phyloP scores from a whole-genome alignment of 805 yeast species.

The Candida silvatica region DNA sequence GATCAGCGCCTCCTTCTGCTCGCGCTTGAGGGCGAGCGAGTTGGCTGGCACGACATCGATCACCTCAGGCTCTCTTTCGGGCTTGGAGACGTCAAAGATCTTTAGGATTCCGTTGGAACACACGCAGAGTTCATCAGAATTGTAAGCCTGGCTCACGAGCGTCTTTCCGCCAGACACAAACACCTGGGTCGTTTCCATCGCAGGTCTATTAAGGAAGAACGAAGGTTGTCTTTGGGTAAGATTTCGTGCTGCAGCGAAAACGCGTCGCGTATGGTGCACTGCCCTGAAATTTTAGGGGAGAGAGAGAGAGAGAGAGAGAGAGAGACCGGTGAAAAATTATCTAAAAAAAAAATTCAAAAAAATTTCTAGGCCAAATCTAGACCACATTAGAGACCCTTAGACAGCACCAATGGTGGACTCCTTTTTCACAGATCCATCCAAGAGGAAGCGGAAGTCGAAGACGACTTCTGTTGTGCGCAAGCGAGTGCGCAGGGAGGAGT shows the following conservation, averaged over 20 bases:
- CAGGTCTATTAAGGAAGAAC: too few relatives aligned
- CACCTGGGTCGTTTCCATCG: constrained; percentile 16
- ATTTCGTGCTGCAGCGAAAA: too few relatives aligned
- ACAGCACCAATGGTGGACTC: constrained; percentile 30
- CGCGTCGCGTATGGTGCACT: background rate
- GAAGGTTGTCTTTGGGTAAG: too few relatives aligned
- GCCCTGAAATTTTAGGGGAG: background rate
- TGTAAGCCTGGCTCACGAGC: constrained; percentile 13
- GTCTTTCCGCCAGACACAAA: constrained; percentile 22
- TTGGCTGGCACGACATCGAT: constrained; percentile 43
- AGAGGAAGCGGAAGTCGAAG: constrained; percentile 38
- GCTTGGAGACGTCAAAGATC: constrained; percentile 35
- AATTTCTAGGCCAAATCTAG: too few relatives aligned
- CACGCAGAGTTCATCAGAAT: constrained; percentile 31
- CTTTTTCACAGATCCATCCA: constrained; percentile 48
- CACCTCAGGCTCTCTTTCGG: constrained; percentile 54
- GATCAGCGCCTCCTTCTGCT: constrained; percentile 14
- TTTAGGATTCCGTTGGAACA: constrained; percentile 52
- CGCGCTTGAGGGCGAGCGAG: constrained; percentile 24
- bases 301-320: constrained; percentile 1
- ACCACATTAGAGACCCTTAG: background rate
- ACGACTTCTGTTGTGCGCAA: constrained; percentile 12
- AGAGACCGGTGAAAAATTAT: too few relatives aligned
- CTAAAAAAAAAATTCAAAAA: constrained; percentile 2
- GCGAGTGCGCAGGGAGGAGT: constrained; percentile 1